Conservation (phyloP, 2,329 filamentous ascomycete species). For the Pseudogymnoascus sp. region DNA sequence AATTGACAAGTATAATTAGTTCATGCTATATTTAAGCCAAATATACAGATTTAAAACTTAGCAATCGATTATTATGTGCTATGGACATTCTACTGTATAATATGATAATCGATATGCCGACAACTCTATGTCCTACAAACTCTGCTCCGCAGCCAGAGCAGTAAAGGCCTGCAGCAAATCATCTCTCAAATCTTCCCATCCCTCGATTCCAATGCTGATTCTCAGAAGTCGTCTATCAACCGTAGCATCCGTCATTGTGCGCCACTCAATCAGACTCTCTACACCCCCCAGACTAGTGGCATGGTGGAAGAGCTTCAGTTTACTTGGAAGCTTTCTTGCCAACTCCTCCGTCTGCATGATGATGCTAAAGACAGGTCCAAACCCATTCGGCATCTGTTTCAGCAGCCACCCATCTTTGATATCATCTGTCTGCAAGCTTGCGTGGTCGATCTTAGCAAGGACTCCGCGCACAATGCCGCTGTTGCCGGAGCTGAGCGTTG, state of each 20-base stretch:
- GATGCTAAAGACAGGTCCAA: constrained; percentile 79
- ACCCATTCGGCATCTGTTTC: constrained; percentile 86
- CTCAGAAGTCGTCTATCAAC: constrained; percentile 68
- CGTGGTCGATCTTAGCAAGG: constrained; percentile 61
- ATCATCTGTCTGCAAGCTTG: constrained; percentile 64
- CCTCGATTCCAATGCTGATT: constrained; percentile 81
- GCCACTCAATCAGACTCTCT: constrained; percentile 94
- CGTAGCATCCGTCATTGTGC: constrained; percentile 70
- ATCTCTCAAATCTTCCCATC: constrained; percentile 70
- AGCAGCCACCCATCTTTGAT: constrained; percentile 60
- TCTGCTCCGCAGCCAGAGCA: constrained; percentile 16
- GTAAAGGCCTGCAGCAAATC: constrained; percentile 64
- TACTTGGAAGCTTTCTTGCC: constrained; percentile 66
- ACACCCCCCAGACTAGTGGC: constrained; percentile 90
- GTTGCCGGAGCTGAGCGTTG: constrained; percentile 25
- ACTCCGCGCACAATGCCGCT: constrained; percentile 40
- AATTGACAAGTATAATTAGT: not conserved
- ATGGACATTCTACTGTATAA: not conserved
- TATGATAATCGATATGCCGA: not conserved
- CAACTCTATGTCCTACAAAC: not conserved
- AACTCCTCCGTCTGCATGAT: constrained; percentile 49
- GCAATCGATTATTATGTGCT: not conserved
- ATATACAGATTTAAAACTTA: not conserved
- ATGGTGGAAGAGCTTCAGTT: constrained; percentile 79
- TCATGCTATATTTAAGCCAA: too few relatives aligned